These are phyloP conservation scores for Neonectria coccinea DNA, from an alignment of 2,329 filamentous ascomycete species.

Conservation along the genomic window DNA sequence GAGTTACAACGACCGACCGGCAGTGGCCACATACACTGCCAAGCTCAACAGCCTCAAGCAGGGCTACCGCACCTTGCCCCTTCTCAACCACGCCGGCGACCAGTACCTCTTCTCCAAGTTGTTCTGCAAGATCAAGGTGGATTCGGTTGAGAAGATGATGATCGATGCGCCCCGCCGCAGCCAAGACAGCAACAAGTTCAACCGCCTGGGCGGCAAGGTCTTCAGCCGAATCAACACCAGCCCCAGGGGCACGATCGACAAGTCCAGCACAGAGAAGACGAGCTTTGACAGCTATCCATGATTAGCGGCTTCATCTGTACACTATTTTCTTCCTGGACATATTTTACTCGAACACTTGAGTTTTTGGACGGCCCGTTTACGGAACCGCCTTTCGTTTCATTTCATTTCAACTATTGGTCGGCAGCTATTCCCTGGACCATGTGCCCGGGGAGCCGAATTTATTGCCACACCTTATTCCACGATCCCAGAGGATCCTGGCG, in stretches of 20 bases:
- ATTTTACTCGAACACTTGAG: conserved; percentile 22
- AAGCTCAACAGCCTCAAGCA: conserved; percentile 91
- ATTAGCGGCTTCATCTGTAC: conserved; percentile 28
- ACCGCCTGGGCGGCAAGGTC: conserved; percentile 67
- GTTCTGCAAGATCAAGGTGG: conserved; percentile 86
- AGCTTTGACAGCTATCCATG: conserved; percentile 57
- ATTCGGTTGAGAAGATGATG: conserved; percentile 67
- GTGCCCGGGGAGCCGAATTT: conserved; percentile 3
- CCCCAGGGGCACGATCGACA: conserved; percentile 64
- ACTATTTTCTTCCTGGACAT: conserved; percentile 43
- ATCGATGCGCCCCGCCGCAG: conserved; percentile 60
- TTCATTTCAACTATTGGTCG: conserved; percentile 1
- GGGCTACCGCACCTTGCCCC: conserved; percentile 90
- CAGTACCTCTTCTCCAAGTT: conserved; percentile 95
- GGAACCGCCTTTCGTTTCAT: conserved; percentile 1
- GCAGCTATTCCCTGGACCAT: neutral
- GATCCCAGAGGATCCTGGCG: conserved; percentile 28
- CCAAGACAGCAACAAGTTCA: conserved; percentile 64
- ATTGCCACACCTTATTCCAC: conserved; percentile 16
- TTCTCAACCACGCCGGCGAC: conserved; percentile 89
- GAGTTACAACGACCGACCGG: conserved; percentile 68
- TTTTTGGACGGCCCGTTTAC: neutral
- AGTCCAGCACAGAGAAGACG: conserved; percentile 62
- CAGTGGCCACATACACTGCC: conserved; percentile 90
- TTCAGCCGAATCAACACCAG: conserved; percentile 67